phyloP scores from a whole-genome alignment of 164 flowering plant genomes.

The Magnolia changhungtana region DNA sequence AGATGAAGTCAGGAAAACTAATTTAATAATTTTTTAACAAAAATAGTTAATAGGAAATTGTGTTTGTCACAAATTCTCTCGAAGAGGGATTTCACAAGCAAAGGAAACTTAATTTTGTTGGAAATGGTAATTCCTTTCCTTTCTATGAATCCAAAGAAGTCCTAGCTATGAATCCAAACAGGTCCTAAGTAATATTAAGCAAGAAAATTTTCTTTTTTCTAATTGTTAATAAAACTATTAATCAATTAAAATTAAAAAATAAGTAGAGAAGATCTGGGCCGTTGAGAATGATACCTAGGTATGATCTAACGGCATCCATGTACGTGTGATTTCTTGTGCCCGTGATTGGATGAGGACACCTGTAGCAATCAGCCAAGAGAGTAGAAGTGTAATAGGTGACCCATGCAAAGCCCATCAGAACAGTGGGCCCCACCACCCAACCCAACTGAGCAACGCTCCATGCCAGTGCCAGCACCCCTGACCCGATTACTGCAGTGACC shows the following conservation, averaged over 20 bases:
- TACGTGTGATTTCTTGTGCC: slow-evolving; percentile 14
- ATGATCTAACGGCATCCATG: slow-evolving; percentile 11
- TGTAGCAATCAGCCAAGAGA: slow-evolving; percentile 19
- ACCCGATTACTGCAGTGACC: slow-evolving; percentile 12
- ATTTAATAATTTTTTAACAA: too few relatives aligned
- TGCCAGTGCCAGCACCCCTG: slow-evolving; percentile 17
- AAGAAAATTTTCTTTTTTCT: too few relatives aligned
- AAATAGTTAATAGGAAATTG: too few relatives aligned
- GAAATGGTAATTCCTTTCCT: too few relatives aligned
- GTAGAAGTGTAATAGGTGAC: slow-evolving; percentile 17
- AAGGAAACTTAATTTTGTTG: too few relatives aligned
- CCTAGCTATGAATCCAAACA: too few relatives aligned
- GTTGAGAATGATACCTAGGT: slow-evolving; percentile 2
- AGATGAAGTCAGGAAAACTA: too few relatives aligned
- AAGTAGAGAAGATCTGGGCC: not conserved
- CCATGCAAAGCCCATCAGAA: slow-evolving; percentile 7
- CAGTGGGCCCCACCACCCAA: slow-evolving; percentile 12
- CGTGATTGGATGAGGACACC: slow-evolving; percentile 8
- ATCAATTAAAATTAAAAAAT: too few relatives aligned
- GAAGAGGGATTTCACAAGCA: too few relatives aligned
- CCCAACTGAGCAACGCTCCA: slow-evolving; percentile 24
- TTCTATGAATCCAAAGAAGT: too few relatives aligned
- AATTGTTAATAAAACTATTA: not conserved
- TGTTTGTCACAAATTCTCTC: too few relatives aligned
- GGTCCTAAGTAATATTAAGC: too few relatives aligned